These are phyloP conservation scores for Citrus sp. DNA, from an alignment of 345 rosid genomes.

Conservation along the genomic window DNA sequence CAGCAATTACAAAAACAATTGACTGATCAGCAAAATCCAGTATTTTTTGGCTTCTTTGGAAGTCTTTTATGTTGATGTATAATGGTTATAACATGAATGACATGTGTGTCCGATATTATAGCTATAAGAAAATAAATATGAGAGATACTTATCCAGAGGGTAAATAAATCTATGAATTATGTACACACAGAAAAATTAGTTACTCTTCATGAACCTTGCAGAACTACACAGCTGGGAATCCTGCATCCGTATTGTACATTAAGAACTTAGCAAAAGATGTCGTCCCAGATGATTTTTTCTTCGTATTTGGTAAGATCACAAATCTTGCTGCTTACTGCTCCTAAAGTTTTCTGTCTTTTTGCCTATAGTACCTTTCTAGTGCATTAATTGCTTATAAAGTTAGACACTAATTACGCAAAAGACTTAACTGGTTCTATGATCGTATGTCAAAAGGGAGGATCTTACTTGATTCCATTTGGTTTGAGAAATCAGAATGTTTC, in stretches of 20 bases:
- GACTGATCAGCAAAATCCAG: background rate
- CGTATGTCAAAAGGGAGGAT: background rate
- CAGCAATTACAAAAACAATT: background rate
- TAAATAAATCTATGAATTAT: no score
- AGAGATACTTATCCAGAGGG: background rate
- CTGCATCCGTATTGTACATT: slow-evolving; percentile 73
- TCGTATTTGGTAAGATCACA: slow-evolving; percentile 66
- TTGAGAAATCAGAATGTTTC: background rate
- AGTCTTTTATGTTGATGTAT: background rate
- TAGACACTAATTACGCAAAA: background rate
- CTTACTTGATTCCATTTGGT: background rate
- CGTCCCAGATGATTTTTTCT: slow-evolving; percentile 68
- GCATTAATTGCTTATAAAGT: background rate
- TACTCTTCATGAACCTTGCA: slow-evolving; percentile 32
- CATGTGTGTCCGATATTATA: background rate
- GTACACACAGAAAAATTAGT: background rate
- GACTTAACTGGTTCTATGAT: background rate
- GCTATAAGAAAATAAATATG: background rate
- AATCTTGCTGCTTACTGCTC: background rate
- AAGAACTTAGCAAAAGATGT: slow-evolving; percentile 93
- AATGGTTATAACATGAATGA: background rate
- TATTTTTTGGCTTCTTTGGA: background rate
- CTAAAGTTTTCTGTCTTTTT: background rate
- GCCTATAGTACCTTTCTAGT: background rate
- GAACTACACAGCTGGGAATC: slow-evolving; percentile 87